Percentiles rank a stretch among this genome's conserved stretches.
These are phyloP conservation scores for Candolleomyces aberdarensis DNA, from an alignment of 768 basidiomycete genomes.

Conservation along the genomic window DNA sequence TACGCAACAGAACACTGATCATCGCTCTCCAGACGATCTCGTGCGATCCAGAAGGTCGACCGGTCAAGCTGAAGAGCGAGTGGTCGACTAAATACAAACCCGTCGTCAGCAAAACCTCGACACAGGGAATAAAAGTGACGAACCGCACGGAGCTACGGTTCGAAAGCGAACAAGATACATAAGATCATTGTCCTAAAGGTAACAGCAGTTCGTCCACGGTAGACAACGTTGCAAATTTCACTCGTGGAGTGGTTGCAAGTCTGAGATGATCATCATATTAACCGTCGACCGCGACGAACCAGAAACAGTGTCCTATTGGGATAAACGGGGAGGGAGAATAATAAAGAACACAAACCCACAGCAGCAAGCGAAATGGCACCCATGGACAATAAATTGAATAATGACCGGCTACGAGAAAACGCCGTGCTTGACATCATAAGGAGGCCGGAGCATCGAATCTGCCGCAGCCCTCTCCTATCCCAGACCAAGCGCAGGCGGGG, in stretches of 20 bases:
- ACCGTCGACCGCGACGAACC: constrained; percentile 37
- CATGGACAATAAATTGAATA: constrained; percentile 35
- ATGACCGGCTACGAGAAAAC: constrained; percentile 38
- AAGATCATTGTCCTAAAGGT: constrained; percentile 37
- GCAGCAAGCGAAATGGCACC: constrained; percentile 28
- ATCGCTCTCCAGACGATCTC: constrained; percentile 30
- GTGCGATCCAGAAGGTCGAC: constrained; percentile 32
- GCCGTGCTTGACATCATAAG: constrained; percentile 34
- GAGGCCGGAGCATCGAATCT: constrained; percentile 48
- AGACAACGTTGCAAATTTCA: constrained; percentile 28
- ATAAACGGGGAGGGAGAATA: neutral
- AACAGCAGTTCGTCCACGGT: constrained; percentile 29
- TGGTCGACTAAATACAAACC: constrained; percentile 26
- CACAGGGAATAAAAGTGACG: too few species aligned
- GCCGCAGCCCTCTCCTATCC: constrained; percentile 47
- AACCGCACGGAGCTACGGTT: constrained; percentile 34
- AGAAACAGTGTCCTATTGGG: neutral
- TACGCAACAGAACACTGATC: constrained; percentile 34
- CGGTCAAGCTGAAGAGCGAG: constrained; percentile 33
- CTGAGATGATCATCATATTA: constrained; percentile 27
- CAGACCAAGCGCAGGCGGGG: constrained; percentile 54
- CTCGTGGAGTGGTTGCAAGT: constrained; percentile 26
- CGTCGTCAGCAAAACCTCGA: too few species aligned
- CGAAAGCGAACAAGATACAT: constrained; percentile 32
- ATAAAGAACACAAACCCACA: constrained; percentile 20